Base-by-base conservation (phyloP, 108 stramenopile species). In the Aurantiochytrium sp. region DNA sequence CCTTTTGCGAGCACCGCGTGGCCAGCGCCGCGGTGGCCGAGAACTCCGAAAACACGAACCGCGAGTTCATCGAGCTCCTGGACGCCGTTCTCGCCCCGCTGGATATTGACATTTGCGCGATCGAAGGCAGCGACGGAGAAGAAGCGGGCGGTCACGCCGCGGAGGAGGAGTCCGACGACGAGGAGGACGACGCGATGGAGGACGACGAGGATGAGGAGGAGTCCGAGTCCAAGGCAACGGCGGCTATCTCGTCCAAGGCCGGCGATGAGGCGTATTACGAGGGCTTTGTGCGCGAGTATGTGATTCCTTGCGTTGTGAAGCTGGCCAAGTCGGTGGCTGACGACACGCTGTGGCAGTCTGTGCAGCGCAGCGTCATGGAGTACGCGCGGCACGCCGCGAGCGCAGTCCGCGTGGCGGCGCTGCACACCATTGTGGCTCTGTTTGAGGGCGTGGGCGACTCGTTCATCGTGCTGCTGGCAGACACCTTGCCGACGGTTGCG, bases 1-100 rank as follows among this genome's bases (percentile, higher is more conserved):
- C 45, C 73, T 81, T 39, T 48, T 81, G 73, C 39, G 73, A 81
- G 42, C 45, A 81, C 59, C 59, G 59, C 34, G 59, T 65, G 50
- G 73, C 42, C 3, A 41, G 45, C 3, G 36, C 73, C 0, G 45
- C 45, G 39, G 39, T 42, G 3, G 42, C 27, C 27, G 73, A 81
- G 17, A 42, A 81, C 73, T 22, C 39, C 19, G 39, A 48, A 24
- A 41, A 15, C 27, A 41, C 45, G 24, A 81, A 48, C 39, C 39
- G 73, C 45, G 42, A 81, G 30, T 81, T 81, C 24, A 17, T 48
- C 30, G 42, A 81, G 39, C 42, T 81, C 6, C 39, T 81, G 45
- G 73, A 81, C 30, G 73, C 73, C 6, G 45, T 81, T 41, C 73
- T 81, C 27, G n/a, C 45, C 6, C 45, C 42, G 10, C 2, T 81